Conservation (phyloP, 2,329 filamentous ascomycete species). For the Diplocarpon rosae region DNA sequence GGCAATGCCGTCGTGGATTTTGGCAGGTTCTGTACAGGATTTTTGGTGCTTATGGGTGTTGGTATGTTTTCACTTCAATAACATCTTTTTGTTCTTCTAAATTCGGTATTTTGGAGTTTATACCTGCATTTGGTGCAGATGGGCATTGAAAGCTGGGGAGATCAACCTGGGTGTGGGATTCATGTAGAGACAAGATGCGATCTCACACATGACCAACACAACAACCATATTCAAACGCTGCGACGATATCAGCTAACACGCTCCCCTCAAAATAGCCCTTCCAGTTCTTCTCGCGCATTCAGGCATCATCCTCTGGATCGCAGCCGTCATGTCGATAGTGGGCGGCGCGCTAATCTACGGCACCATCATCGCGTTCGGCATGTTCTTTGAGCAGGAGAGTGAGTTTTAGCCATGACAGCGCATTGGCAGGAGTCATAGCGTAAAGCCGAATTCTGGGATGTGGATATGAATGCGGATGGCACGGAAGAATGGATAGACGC, state of each 20-base stretch:
- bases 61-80: slow-evolving; percentile 47
- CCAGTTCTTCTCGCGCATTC: slow-evolving; percentile 83
- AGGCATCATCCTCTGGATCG: slow-evolving; percentile 67
- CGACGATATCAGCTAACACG: no score
- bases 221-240: no score
- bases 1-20: slow-evolving; percentile 83
- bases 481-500: no score
- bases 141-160: background rate
- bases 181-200: no score
- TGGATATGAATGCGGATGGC: no score
- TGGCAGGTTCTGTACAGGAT: slow-evolving; percentile 87
- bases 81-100: background rate
- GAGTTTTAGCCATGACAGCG: slow-evolving; percentile 54
- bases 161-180: no score
- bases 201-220: no score
- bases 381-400: slow-evolving; percentile 97
- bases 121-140: background rate
- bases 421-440: background rate
- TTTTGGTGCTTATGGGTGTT: slow-evolving; percentile 94
- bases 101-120: background rate
- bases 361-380: slow-evolving; percentile 93
- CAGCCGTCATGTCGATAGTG: slow-evolving; percentile 90
- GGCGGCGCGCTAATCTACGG: slow-evolving; percentile 93
- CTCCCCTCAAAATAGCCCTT: slow-evolving; percentile 47
- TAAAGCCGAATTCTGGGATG: no score